Percentiles rank a stretch among this genome's conserved stretches.
Evolutionary conservation across 495 filamentous ascomycete species (phyloP).

Genomic region (Pseudomonodictys pantanalensis): DNA sequence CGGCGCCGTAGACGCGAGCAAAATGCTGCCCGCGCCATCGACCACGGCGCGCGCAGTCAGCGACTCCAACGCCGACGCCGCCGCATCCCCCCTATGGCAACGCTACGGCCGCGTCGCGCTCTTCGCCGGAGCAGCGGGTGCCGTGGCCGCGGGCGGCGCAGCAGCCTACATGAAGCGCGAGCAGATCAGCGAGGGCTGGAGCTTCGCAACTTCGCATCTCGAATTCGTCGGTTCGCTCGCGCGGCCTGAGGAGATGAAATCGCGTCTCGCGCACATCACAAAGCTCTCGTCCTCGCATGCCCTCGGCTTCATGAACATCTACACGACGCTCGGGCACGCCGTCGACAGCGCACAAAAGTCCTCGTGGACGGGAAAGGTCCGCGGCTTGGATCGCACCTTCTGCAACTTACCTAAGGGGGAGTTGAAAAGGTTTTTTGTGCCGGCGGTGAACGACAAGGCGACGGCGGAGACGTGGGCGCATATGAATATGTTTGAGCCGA

Average conservation of each 20-base stretch:
- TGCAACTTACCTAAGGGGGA: constrained; percentile 68
- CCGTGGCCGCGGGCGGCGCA: constrained; percentile 76
- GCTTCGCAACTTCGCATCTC: constrained; percentile 87
- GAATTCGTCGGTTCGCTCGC: constrained; percentile 90
- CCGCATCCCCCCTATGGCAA: constrained; percentile 59
- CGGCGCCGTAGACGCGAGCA: constrained; percentile 25
- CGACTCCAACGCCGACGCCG: constrained; percentile 47
- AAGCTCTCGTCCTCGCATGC: constrained; percentile 53
- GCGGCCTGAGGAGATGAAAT: constrained; percentile 69
- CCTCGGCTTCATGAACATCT: constrained; percentile 75
- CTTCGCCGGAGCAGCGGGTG: constrained; percentile 74
- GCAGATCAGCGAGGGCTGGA: constrained; percentile 65
- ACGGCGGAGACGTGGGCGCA: constrained; percentile 79
- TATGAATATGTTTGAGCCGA: constrained; percentile 80
- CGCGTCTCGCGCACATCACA: constrained; percentile 59
- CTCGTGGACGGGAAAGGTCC: constrained; percentile 43
- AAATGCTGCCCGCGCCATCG: constrained; percentile 35
- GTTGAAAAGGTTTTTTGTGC: constrained; percentile 52
- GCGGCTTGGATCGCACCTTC: constrained; percentile 72
- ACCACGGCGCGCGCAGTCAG: constrained; percentile 32
- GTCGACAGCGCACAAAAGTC: constrained; percentile 46
- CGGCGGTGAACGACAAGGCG: constrained; percentile 72
- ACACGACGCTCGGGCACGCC: constrained; percentile 72
- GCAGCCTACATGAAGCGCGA: constrained; percentile 83
- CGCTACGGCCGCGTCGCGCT: constrained; percentile 80